Evolutionary conservation across 2,329 filamentous ascomycete species (phyloP).

Genomic region (Hymenoscyphus infarciens): DNA sequence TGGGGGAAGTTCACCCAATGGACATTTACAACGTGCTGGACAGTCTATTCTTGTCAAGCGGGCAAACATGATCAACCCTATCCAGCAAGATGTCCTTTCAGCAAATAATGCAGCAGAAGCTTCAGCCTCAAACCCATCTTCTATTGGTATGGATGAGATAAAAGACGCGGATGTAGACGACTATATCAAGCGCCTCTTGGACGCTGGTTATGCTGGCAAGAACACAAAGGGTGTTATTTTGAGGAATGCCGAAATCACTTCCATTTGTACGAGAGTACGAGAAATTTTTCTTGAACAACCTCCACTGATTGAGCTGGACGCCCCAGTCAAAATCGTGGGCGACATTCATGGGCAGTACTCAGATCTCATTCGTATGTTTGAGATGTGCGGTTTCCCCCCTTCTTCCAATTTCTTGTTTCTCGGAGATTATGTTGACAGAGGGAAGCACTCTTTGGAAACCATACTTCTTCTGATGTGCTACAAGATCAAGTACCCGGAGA

Average conservation of each 20-base stretch:
- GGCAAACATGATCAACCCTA: slow-evolving; percentile 65
- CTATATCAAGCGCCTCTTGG: slow-evolving; percentile 90
- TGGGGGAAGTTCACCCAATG: slow-evolving; percentile 55
- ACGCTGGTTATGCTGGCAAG: slow-evolving; percentile 93
- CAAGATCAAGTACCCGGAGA: slow-evolving; percentile 95
- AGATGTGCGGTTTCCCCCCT: slow-evolving; percentile 97
- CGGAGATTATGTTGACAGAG: slow-evolving; percentile 87
- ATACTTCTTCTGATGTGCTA: slow-evolving; percentile 91
- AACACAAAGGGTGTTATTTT: slow-evolving; percentile 96
- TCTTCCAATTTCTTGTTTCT: slow-evolving; percentile 90
- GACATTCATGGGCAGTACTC: slow-evolving; percentile 97
- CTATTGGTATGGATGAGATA: slow-evolving; percentile 82
- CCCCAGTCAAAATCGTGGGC: slow-evolving; percentile 95
- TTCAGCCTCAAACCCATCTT: slow-evolving; percentile 40
- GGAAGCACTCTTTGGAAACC: slow-evolving; percentile 93
- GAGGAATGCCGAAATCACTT: slow-evolving; percentile 95
- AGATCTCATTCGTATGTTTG: slow-evolving; percentile 92
- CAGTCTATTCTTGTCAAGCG: slow-evolving; percentile 83
- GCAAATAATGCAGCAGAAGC: slow-evolving; percentile 42
- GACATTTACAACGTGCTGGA: slow-evolving; percentile 65
- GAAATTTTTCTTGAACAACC: slow-evolving; percentile 91
- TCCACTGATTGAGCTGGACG: slow-evolving; percentile 83
- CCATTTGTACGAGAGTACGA: slow-evolving; percentile 83
- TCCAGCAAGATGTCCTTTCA: slow-evolving; percentile 45
- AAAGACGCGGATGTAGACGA: slow-evolving; percentile 94